phyloP scores from a whole-genome alignment of 805 yeast genomes.

The Metschnikowia koreensis region DNA sequence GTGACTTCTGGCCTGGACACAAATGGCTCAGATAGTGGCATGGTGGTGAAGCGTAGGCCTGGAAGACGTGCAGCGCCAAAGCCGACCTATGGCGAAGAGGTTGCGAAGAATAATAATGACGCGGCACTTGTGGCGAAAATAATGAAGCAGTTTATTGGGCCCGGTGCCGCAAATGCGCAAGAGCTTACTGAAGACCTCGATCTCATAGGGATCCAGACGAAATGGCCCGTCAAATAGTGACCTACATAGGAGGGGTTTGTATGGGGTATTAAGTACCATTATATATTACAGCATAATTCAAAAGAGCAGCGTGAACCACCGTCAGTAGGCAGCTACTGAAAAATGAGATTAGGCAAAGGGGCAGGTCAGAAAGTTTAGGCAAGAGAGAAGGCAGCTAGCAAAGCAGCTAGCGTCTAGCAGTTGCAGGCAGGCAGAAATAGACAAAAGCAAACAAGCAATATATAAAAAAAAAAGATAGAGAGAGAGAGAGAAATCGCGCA shows the following conservation, averaged over 20 bases:
- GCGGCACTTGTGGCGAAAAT: conserved; percentile 40
- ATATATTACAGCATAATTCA: conserved; percentile 9
- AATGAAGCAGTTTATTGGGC: conserved; percentile 43
- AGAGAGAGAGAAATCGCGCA: background rate
- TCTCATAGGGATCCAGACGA: conserved; percentile 34
- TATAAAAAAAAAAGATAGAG: too few species aligned
- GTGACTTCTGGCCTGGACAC: conserved; percentile 43
- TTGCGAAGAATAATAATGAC: conserved; percentile 28
- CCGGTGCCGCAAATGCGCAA: conserved; percentile 32
- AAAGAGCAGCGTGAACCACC: background rate
- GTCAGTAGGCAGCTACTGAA: background rate
- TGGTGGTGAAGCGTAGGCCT: conserved; percentile 31
- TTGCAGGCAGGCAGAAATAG: conserved; percentile 8
- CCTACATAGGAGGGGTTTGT: background rate
- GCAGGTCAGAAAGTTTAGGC: conserved; percentile 3
- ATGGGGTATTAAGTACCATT: conserved; percentile 4
- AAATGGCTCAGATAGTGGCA: conserved; percentile 20
- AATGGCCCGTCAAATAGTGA: conserved; percentile 29
- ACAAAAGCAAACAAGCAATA: too few species aligned
- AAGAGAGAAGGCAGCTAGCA: conserved; percentile 1
- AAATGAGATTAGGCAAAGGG: conserved; percentile 1
- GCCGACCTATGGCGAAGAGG: conserved; percentile 18
- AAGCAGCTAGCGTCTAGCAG: conserved; percentile 10
- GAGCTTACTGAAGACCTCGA: conserved; percentile 37
- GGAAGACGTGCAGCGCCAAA: conserved; percentile 36